Evolutionary conservation across 441 rosid genomes (phyloP), one percentile per base, ranked within the genome.

Genomic region (Gossypium lobatum): DNA sequence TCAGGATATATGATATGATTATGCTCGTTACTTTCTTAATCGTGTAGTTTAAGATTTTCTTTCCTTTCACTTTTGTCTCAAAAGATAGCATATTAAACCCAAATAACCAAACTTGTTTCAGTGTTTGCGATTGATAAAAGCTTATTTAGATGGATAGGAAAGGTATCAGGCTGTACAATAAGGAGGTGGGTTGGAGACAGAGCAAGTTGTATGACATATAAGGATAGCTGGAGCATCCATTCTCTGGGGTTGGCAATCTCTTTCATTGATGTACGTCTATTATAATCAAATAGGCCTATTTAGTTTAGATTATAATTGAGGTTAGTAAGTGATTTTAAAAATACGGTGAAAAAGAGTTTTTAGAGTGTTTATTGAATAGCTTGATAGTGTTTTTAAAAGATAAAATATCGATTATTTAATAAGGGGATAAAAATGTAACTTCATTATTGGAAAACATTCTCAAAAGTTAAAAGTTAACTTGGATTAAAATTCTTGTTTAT

Each of bases 1-100:
- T 68, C 53, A 8, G 55, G 57, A 17, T 72, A 76, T 72, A 78
- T 76, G 74, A 80, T 83, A 80, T 73, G 74, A 80, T 83, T 73
- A 80, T 80, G 73, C 68, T 70, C 62, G 13, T 48, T 72, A 2
- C 76, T 78, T 77, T 71, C 79, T 78, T 70, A 71, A 52, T 48
- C 73, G 17, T 75, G 2, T 17, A 5, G 18, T 18, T 37, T 53
- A 74, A 71, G 64, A 3, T 53, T n/a, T 17, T 1, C 17, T 61
- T 61, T 31, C 42, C 45, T 28, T 68, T 26, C 42, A 52, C 46
- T 68, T 68, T 16, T 9, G 72, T 52, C 25, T 16, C 45, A 16
- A 52, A 10, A 11, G 45, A 68, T 1, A 9, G 42, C 34, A 21
- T 16, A 1, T 25, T 9, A 68, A 68, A 52, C 59, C 4, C 14